Conservation (phyloP, 768 basidiomycete species). For the Paxillus involutus region DNA sequence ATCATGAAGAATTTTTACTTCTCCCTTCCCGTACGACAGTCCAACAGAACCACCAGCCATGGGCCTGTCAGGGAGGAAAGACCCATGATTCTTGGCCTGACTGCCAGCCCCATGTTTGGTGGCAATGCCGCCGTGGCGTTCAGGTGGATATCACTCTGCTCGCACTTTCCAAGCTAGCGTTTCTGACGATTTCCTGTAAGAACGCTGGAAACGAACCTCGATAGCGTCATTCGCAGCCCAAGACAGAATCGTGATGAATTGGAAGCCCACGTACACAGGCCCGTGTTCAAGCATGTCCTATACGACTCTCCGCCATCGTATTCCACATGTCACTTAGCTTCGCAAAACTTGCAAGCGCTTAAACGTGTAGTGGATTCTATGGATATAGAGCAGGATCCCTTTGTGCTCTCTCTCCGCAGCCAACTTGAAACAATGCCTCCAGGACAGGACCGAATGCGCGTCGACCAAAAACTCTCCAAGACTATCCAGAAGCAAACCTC, state of each 20-base stretch:
- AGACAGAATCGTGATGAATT: conserved; percentile 56
- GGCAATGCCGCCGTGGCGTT: conserved; percentile 64
- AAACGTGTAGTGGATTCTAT: conserved; percentile 40
- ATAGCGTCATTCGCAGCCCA: conserved; percentile 65
- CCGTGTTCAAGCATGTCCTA: conserved; percentile 58
- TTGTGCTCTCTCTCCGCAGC: conserved; percentile 48
- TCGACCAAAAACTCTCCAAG: conserved; percentile 68
- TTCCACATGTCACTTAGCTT: conserved; percentile 33
- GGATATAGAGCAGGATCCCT: conserved; percentile 70
- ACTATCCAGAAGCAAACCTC: conserved; percentile 56
- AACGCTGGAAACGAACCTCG: conserved; percentile 65
- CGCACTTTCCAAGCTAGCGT: neutral
- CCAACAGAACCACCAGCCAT: conserved; percentile 15
- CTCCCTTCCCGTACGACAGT: conserved; percentile 38
- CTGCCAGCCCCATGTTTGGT: conserved; percentile 84
- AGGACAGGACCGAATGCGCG: conserved; percentile 45
- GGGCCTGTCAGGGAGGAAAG: conserved; percentile 36
- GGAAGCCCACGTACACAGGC: conserved; percentile 58
- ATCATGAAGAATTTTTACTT: conserved; percentile 80
- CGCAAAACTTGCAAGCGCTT: conserved; percentile 55
- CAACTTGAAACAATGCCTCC: conserved; percentile 39
- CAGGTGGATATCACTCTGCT: conserved; percentile 38
- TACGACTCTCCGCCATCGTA: conserved; percentile 38
- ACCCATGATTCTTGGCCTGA: conserved; percentile 73
- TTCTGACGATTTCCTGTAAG: conserved; percentile 35